Conservation (phyloP, 805 yeast species). For the Kazachstania martiniae region DNA sequence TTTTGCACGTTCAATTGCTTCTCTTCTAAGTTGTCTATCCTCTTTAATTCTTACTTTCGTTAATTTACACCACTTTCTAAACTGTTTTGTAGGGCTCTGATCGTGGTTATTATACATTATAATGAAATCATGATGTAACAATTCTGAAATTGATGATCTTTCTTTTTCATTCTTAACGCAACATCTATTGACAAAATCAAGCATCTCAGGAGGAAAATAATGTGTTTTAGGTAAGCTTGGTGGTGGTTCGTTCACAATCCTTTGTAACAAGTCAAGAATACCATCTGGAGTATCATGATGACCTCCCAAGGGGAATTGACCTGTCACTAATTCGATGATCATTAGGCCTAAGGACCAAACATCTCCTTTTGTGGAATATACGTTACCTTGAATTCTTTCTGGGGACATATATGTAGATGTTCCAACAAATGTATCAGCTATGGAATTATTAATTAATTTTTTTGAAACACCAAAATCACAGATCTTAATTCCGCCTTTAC, state of each 20-base stretch:
- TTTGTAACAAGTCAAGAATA: slow-evolving; percentile 77
- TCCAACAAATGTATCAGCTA: slow-evolving; percentile 97
- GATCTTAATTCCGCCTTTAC: slow-evolving; percentile 76
- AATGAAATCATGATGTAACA: slow-evolving; percentile 35
- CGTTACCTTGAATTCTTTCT: slow-evolving; percentile 90
- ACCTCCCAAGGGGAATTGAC: slow-evolving; percentile 62
- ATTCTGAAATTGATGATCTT: slow-evolving; percentile 65
- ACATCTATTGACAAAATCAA: slow-evolving; percentile 65
- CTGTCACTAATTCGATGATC: slow-evolving; percentile 80
- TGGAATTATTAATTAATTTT: slow-evolving; percentile 81
- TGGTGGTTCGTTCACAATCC: slow-evolving; percentile 88
- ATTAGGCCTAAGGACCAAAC: slow-evolving; percentile 94
- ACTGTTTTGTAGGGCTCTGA: slow-evolving; percentile 10
- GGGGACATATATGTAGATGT: slow-evolving; percentile 98
- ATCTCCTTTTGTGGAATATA: slow-evolving; percentile 89
- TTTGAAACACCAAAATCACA: slow-evolving; percentile 97
- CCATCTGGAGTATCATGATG: slow-evolving; percentile 66
- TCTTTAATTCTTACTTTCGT: slow-evolving; percentile 23
- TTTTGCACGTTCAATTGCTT: slow-evolving; percentile 22
- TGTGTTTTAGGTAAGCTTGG: slow-evolving; percentile 56
- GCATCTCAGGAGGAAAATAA: too few relatives aligned
- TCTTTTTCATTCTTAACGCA: slow-evolving; percentile 55
- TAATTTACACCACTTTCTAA: slow-evolving; percentile 34
- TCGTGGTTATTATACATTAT: slow-evolving; percentile 24
- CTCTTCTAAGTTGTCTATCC: slow-evolving; percentile 24